phyloP scores from a whole-genome alignment of 2,329 filamentous ascomycete species.

The Clarireedia homoeocarpa region DNA sequence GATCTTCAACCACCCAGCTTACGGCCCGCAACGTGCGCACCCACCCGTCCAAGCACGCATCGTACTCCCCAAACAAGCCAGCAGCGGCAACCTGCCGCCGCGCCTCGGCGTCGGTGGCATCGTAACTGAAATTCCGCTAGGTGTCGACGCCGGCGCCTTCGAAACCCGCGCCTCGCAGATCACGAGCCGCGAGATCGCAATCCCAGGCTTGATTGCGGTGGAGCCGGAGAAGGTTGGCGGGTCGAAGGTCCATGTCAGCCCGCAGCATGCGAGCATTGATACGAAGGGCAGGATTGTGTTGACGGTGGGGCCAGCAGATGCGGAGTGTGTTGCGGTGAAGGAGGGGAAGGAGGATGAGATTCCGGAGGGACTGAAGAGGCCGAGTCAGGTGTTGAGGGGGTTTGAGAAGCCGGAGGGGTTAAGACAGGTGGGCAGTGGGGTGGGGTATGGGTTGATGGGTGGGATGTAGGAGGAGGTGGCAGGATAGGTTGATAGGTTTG shows the following conservation, averaged over 20 bases:
- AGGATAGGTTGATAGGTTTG: too few species aligned
- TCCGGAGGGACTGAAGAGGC: background rate
- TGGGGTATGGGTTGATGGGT: background rate
- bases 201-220: slow-evolving; percentile 19
- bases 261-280: slow-evolving; percentile 23
- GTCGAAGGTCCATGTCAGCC: slow-evolving; percentile 26
- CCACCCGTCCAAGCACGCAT: slow-evolving; percentile 50
- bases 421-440: background rate
- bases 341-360: slow-evolving; percentile 21
- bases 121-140: slow-evolving; percentile 19
- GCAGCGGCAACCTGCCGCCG: slow-evolving; percentile 20
- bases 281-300: slow-evolving; percentile 24
- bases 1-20: slow-evolving; percentile 50
- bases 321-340: slow-evolving; percentile 23
- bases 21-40: slow-evolving; percentile 47
- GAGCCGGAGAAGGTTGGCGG: slow-evolving; percentile 27
- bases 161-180: background rate
- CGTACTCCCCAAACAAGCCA: slow-evolving; percentile 38
- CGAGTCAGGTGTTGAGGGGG: background rate
- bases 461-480: too few species aligned
- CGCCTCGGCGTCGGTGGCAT: slow-evolving; percentile 29
- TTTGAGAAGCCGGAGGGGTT: background rate
- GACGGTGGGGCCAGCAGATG: slow-evolving; percentile 19
- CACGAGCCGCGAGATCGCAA: background rate
- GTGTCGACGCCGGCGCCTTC: slow-evolving; percentile 2